These are phyloP conservation scores for Hymenotorrendiella dingleyae DNA, from an alignment of 2,329 filamentous ascomycete genomes.

Conservation along the genomic window DNA sequence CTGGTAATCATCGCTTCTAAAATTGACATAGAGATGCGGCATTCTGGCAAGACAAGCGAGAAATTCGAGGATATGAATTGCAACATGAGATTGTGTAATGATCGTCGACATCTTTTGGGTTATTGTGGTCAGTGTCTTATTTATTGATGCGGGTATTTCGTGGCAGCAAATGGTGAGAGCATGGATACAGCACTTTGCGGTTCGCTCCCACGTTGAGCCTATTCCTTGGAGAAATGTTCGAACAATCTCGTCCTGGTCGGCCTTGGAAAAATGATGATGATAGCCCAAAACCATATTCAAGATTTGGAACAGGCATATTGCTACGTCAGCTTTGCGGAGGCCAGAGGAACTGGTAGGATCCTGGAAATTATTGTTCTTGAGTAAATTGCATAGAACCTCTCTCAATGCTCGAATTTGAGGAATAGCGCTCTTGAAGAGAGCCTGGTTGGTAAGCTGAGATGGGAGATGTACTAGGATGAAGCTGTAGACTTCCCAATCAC, in stretches of 20 bases:
- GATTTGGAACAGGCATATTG: constrained; percentile 80
- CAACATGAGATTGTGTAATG: constrained; percentile 86
- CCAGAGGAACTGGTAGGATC: constrained; percentile 77
- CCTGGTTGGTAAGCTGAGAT: constrained; percentile 83
- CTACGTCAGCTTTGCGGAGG: constrained; percentile 80
- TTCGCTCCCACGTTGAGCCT: constrained; percentile 68
- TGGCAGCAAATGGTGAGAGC: constrained; percentile 92
- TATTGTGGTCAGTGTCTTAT: constrained; percentile 78
- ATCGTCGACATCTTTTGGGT: constrained; percentile 92
- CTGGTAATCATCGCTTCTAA: constrained; percentile 85
- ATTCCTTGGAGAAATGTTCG: constrained; percentile 82
- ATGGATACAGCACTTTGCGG: constrained; percentile 89
- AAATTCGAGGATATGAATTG: constrained; percentile 93
- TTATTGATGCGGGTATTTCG: constrained; percentile 81
- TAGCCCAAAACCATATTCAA: constrained; percentile 88
- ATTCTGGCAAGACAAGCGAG: constrained; percentile 82
- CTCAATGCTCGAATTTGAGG: constrained; percentile 71
- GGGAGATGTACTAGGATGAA: constrained; percentile 82
- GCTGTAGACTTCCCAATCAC: constrained; percentile 89
- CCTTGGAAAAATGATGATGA: constrained; percentile 75
- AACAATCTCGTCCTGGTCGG: constrained; percentile 85
- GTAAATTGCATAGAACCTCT: constrained; percentile 72
- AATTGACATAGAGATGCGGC: constrained; percentile 79
- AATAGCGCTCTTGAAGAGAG: constrained; percentile 70
- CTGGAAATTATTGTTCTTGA: constrained; percentile 69